phyloP scores from a whole-genome alignment of 148 eudicot genomes.

The Cornus florida region DNA sequence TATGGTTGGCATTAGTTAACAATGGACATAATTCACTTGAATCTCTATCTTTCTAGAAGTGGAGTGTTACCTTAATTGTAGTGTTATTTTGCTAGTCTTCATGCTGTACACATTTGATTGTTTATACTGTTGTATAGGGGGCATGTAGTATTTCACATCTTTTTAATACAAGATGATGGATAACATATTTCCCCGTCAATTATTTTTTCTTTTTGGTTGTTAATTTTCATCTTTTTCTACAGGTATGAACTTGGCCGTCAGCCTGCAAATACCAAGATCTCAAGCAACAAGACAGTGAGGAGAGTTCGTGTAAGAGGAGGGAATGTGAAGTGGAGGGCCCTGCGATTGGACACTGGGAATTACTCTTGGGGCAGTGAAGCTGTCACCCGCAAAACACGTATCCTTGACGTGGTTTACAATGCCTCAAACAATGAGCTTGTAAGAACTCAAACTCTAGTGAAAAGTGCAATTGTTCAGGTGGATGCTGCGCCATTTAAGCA shows the following conservation, averaged over 20 bases:
- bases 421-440: slow-evolving; percentile 32
- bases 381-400: slow-evolving; percentile 27
- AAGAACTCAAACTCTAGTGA: slow-evolving; percentile 16
- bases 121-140: no score
- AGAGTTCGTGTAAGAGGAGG: slow-evolving; percentile 27
- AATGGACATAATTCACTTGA: no score
- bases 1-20: no score
- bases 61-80: no score
- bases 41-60: no score
- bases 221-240: background rate
- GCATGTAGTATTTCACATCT: no score
- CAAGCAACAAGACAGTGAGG: slow-evolving; percentile 28
- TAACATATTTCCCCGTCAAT: no score
- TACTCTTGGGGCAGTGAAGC: slow-evolving; percentile 33
- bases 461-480: slow-evolving; percentile 18
- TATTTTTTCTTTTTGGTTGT: no score
- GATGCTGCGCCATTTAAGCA: slow-evolving; percentile 33
- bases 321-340: slow-evolving; percentile 29
- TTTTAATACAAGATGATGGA: background rate
- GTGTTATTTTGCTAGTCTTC: no score
- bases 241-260: slow-evolving; percentile 30
- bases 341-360: slow-evolving; percentile 28
- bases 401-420: slow-evolving; percentile 28
- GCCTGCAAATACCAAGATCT: slow-evolving; percentile 26
- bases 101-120: no score